Evolutionary conservation across 1,284 basidiomycete species (phyloP), one percentile per base, ranked within the genome.

Genomic region (Gomphus bonarii): DNA sequence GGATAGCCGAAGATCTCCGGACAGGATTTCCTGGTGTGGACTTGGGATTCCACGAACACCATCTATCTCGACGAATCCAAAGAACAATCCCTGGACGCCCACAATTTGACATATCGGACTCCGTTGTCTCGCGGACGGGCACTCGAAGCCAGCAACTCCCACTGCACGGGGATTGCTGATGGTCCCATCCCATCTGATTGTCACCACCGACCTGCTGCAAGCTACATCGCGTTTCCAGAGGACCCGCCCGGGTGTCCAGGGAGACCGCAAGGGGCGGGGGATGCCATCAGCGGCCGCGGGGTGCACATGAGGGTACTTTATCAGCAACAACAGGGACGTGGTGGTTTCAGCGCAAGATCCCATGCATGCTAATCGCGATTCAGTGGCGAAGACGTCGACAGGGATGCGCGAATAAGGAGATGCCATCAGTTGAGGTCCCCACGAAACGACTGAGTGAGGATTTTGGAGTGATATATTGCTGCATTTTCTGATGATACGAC

Each of bases 31-130:
- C 40, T 31, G 8, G 20, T 33, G 30, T 1, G 52, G 52, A 14
- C 1, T 25, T 31, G 4, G 36, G 5, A 42, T 30, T 28, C n/a
- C 30, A 18, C 11, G 35, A 3, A 22, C 25, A 25, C 5, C 31
- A 53, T 53, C 51, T 53, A 53, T 53, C 51, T 53, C 1, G 22
- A 22, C 12, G 51, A 53, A 53, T 53, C 51, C 42, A 11, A 2
- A 53, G 51, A 38, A 53, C 36, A 53, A 22, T 20, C 20, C 8
- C 5, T 30, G 40, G 36, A 22, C 51, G 51, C 51, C 38, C 51
- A 8, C 12, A 25, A 20, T 10, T 53, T 53, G 51, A 53, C 51
- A 40, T 3, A 7, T 7, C 16, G 49, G 28, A 53, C n/a, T 40
- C 38, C 18, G 11, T 11, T 25, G 5, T n/a, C 51, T 22, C 35